Percentiles rank a stretch among this genome's conserved stretches.
Conservation (phyloP, 257 asterid species). For the Eustoma russellianum region DNA sequence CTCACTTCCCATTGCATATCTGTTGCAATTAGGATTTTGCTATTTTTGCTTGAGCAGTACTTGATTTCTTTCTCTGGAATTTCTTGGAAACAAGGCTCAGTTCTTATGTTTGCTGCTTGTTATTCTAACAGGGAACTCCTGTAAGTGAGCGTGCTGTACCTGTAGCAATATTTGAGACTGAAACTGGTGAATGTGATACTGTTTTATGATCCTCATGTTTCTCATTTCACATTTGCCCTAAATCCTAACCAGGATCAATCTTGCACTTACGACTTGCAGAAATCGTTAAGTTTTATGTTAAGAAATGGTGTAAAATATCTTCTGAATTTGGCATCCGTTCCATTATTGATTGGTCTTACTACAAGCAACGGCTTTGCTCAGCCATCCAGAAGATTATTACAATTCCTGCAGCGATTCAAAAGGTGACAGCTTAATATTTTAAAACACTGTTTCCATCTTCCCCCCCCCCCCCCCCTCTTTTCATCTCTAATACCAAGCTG, state of each 20-base stretch:
- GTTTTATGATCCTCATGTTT: background rate
- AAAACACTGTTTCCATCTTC: background rate
- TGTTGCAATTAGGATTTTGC: too few relatives aligned
- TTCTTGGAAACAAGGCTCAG: background rate
- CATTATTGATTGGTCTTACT: conserved; percentile 96
- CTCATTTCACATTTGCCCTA: conserved; percentile 13
- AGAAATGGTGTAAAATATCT: conserved; percentile 95
- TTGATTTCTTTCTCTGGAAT: background rate
- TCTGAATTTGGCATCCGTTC: conserved; percentile 90
- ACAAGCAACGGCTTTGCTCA: conserved; percentile 91
- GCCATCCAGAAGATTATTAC: conserved; percentile 90
- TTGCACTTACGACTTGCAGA: conserved; percentile 42
- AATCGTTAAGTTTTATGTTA: conserved; percentile 72
- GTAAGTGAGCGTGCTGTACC: conserved; percentile 99
- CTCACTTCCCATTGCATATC: too few relatives aligned
- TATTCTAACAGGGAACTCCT: conserved; percentile 75
- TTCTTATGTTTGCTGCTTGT: conserved; percentile 3
- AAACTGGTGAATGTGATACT: conserved; percentile 41
- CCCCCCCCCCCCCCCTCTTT: background rate
- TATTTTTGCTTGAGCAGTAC: background rate
- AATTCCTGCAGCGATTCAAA: conserved; percentile 99
- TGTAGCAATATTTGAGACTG: conserved; percentile 95
- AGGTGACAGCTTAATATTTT: conserved; percentile 34
- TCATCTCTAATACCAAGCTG: conserved; percentile 21
- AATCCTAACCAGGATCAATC: conserved; percentile 20